phyloP scores from a whole-genome alignment of 1,284 basidiomycete genomes.

The Irpex sp. region DNA sequence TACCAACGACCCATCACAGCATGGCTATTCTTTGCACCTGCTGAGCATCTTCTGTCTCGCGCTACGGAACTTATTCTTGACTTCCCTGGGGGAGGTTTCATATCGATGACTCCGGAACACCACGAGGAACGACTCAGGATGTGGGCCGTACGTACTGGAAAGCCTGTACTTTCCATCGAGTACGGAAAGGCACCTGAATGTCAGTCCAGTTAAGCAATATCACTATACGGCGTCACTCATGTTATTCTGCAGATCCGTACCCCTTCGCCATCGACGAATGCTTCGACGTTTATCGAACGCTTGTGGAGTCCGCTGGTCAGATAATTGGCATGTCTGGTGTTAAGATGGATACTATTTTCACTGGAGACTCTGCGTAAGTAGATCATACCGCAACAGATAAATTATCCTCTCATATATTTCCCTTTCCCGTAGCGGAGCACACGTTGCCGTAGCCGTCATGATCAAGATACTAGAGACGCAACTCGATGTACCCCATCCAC shows the following conservation, averaged over 20 bases:
- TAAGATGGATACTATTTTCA: conserved; percentile 71
- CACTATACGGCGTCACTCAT: background rate
- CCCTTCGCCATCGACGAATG: conserved; percentile 95
- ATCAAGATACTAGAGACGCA: conserved; percentile 77
- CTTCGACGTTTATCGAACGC: conserved; percentile 83
- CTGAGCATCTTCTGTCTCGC: conserved; percentile 62
- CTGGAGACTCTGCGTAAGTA: conserved; percentile 91
- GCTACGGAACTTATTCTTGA: conserved; percentile 86
- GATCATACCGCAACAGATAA: background rate
- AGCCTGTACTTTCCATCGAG: conserved; percentile 84
- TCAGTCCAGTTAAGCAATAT: conserved; percentile 34
- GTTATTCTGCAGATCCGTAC: conserved; percentile 70
- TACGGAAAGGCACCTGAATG: conserved; percentile 98
- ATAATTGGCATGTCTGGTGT: conserved; percentile 84
- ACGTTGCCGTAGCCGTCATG: conserved; percentile 80
- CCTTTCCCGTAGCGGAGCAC: conserved; percentile 63
- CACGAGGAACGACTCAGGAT: conserved; percentile 91
- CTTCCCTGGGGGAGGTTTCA: conserved; percentile 94
- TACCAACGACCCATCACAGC: conserved; percentile 81
- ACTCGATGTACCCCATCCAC: conserved; percentile 55
- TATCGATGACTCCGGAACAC: conserved; percentile 93
- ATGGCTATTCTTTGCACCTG: conserved; percentile 81
- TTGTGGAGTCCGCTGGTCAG: conserved; percentile 78
- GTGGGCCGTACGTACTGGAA: conserved; percentile 81
- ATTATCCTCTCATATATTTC: background rate